Evolutionary conservation across 345 rosid genomes (phyloP), one percentile per base, ranked within the genome.

Genomic region (Tarenaya hassleriana): DNA sequence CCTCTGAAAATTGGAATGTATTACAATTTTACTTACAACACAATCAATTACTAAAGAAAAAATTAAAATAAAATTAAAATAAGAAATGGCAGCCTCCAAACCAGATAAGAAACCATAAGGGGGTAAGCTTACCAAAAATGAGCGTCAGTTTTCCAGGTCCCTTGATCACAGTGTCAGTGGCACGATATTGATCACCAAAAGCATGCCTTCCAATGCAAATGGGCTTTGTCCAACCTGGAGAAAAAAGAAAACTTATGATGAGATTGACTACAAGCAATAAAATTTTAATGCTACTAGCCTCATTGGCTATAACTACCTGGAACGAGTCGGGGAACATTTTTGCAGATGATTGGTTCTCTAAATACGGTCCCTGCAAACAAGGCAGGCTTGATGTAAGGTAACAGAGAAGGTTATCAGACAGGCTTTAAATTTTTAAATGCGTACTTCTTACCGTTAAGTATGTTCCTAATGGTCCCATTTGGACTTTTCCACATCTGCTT

Each of bases 131-230:
- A 82, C 98, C 98, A 67, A 79, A 92, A 39, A 86, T 82, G 69
- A 92, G 58, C 59, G 90, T 92, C 52, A 92, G 85, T 71, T 81
- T 83, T 57, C 98, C 98, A 42, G 95, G 56, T 69, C 97, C 97
- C 75, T 77, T 78, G 62, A 92, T 83, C 15, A 88, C 97, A 34
- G 84, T 10, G 68, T 92, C 98, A 68, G 97, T 88, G 19, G 98
- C 98, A 58, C 84, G 76, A 52, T 88, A 88, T 66, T 92, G 97
- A 74, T 92, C 98, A 56, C 98, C 97, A 63, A 85, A 92, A 56
- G 98, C 98, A 77, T 88, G 98, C 18, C 98, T 88, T 61, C 97
- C 98, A 59, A 92, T 92, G 81, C 98, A 92, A 50, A 92, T 92
- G 20, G 97, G 94, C 69, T 83, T 92, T 12, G 94, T 79, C 98